Conservation (phyloP, 1,139 yeast species). For the Hanseniaspora sp. region DNA sequence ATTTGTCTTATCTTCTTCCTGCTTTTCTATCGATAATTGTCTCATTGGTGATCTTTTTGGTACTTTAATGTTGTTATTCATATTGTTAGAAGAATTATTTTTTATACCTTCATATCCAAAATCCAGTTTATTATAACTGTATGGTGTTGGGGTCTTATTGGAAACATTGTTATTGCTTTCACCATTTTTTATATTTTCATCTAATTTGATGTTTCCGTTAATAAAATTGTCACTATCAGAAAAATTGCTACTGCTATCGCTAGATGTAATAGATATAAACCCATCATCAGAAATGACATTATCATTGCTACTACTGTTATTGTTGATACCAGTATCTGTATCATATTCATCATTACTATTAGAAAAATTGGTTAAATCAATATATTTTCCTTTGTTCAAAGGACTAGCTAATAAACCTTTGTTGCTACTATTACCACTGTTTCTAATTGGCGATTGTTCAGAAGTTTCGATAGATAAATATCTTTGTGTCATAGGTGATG, state of each 20-base stretch:
- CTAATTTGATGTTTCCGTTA: neutral
- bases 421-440: neutral
- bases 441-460: neutral
- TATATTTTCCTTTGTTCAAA: neutral
- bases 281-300: constrained; percentile 1
- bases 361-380: neutral
- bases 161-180: neutral
- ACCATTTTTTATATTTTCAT: neutral
- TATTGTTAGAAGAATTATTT: neutral
- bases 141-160: neutral
- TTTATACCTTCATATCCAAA: neutral
- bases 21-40: neutral
- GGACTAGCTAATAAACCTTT: neutral
- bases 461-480: neutral
- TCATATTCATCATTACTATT: neutral
- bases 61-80: neutral
- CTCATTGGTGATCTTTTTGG: constrained; percentile 14
- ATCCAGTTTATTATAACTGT: constrained; percentile 1
- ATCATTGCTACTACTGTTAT: neutral
- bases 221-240: neutral
- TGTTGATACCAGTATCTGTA: neutral
- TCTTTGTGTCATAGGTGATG: neutral
- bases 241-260: neutral
- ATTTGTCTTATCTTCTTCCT: neutral
- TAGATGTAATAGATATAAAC: constrained; percentile 6